A percentile compares a stretch with the other conserved stretches of the same genome.
These are phyloP conservation scores for sunflower (Helianthus annuus) DNA, from an alignment of 129 eudicot species.

Conservation along the genomic window DNA sequence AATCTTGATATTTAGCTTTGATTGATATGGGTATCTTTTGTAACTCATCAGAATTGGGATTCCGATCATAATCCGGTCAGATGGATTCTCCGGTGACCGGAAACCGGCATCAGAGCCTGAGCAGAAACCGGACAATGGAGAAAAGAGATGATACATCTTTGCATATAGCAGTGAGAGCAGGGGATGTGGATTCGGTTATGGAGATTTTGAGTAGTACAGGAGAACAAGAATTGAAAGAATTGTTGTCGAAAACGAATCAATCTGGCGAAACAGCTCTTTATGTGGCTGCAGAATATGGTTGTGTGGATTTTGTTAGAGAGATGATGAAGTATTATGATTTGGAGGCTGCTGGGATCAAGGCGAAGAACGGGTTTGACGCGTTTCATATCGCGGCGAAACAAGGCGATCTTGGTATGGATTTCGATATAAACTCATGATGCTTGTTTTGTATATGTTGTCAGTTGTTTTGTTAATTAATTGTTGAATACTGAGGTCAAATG, in stretches of 20 bases:
- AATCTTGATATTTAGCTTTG: not conserved
- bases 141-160: constrained; percentile 57
- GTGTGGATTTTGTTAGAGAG: constrained; percentile 48
- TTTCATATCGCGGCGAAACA: constrained; percentile 61
- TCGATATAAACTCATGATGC: not conserved
- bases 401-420: constrained; percentile 57
- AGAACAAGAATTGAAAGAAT: constrained; percentile 38
- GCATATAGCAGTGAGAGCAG: constrained; percentile 62
- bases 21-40: constrained; percentile 4
- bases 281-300: constrained; percentile 60
- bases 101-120: constrained; percentile 36
- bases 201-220: constrained; percentile 32
- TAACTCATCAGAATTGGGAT: not conserved
- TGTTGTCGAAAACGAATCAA: constrained; percentile 46
- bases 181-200: constrained; percentile 42
- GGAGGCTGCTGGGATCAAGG: constrained; percentile 50
- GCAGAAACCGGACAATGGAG: constrained; percentile 45
- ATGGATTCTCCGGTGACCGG: constrained; percentile 42
- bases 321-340: constrained; percentile 51
- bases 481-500: constrained; percentile 16
- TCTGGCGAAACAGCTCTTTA: constrained; percentile 61
- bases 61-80: constrained; percentile 15
- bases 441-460: not conserved
- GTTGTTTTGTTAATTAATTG: not conserved
- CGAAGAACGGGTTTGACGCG: constrained; percentile 58